A percentile compares a stretch with the other conserved stretches of the same genome.
Evolutionary conservation across 164 flowering plant species (phyloP).

Genomic region (Magnolia officinalis): DNA sequence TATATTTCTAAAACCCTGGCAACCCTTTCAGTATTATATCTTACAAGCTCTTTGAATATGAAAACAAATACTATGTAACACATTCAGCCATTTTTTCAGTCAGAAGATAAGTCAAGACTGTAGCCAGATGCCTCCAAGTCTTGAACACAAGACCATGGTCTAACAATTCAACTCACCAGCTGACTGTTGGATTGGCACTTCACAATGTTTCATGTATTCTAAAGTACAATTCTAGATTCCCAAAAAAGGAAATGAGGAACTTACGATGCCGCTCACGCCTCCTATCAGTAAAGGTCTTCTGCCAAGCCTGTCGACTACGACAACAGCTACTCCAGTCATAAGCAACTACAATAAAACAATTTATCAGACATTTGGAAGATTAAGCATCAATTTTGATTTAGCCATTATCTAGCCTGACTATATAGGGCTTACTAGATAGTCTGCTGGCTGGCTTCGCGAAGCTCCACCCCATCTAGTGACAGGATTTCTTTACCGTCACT

Average conservation of each 20-base stretch:
- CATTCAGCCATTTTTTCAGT: neutral
- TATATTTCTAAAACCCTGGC: neutral
- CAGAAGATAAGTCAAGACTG: neutral
- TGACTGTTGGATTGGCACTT: neutral
- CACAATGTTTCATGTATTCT: neutral
- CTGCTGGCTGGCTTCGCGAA: too few species aligned
- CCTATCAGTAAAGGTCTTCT: slow-evolving; percentile 90
- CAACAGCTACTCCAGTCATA: slow-evolving; percentile 86
- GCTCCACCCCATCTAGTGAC: too few species aligned
- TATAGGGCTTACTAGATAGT: too few species aligned
- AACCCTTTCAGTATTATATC: neutral
- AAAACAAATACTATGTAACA: neutral
- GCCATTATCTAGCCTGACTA: too few species aligned
- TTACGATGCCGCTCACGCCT: slow-evolving; percentile 92
- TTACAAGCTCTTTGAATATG: neutral
- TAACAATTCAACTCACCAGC: neutral
- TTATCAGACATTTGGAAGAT: neutral
- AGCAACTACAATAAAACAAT: slow-evolving; percentile 41
- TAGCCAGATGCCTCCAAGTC: neutral
- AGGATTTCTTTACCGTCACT: too few species aligned
- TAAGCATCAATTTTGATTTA: neutral
- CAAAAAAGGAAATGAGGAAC: slow-evolving; percentile 18
- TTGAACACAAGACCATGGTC: neutral
- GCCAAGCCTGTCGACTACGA: slow-evolving; percentile 86
- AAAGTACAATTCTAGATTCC: neutral